phyloP scores from a whole-genome alignment of 1,139 yeast species.

The Yamadazyma sp. region DNA sequence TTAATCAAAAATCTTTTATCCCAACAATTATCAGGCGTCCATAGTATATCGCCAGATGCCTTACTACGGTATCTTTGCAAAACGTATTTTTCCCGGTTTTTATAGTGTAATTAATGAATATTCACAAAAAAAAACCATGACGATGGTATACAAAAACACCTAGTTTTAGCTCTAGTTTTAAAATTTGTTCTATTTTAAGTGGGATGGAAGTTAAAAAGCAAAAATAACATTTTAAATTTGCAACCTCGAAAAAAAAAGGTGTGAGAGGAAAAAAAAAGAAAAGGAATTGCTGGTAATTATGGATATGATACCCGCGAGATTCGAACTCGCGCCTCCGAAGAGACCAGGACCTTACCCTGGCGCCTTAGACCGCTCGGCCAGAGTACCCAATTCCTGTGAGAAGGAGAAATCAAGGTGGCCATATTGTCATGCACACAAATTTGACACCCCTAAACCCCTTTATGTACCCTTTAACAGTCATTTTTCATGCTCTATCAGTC shows the following conservation, averaged over 20 bases:
- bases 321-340: slow-evolving; percentile 61
- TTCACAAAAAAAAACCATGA: background rate
- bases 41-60: background rate
- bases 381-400: slow-evolving; percentile 41
- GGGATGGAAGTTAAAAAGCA: background rate
- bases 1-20: too few species aligned
- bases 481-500: too few species aligned
- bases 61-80: too few species aligned
- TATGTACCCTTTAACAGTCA: too few species aligned
- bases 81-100: background rate
- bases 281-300: slow-evolving; percentile 39
- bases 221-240: slow-evolving; percentile 1
- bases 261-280: slow-evolving; percentile 15
- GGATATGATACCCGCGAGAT: slow-evolving; percentile 52
- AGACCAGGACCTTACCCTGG: slow-evolving; percentile 57
- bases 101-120: background rate
- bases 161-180: too few species aligned
- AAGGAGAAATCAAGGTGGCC: background rate
- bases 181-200: too few species aligned
- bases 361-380: slow-evolving; percentile 54
- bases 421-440: too few species aligned
- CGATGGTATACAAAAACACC: too few species aligned
- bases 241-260: background rate
- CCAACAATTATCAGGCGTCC: background rate
- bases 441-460: too few species aligned